Base-by-base conservation (phyloP, 345 rosid genomes). In the Melaleuca alternifolia region DNA sequence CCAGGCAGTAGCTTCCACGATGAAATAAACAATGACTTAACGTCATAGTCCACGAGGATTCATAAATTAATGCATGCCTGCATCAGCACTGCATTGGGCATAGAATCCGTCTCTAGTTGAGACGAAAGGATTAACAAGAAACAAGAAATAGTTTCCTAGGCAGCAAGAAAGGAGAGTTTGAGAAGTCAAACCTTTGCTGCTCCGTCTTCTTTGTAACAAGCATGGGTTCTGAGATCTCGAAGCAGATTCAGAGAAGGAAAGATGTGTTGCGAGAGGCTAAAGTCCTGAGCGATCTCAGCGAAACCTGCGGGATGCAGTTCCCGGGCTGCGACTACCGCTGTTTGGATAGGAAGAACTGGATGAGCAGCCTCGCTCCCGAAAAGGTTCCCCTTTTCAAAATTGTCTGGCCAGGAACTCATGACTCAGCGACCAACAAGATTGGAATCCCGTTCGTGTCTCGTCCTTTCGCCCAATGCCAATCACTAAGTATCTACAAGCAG, bases 371-470 rank as follows among this genome's bases (percentile, higher is more conserved):
- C 10, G 88, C 90, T 51, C 95, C 96, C 6, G 93, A 87, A 5
- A 95, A 91, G 85, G 87, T 96, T 83, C 98, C 86, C 4, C 86
- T 95, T 28, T 91, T 94, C 91, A 86, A 93, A 91, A 93, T 97
- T 85, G 97, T 97, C 11, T 97, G 99, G 99, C 99, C 99, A 2
- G 99, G 99, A 13, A 95, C 99, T 0, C 99, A 97, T 57, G 97
- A 97, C 87, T 95, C 99, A 1, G 99, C 99, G 26, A 96, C 99
- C 13, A 89, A 97, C 89, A 93, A 92, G 91, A 96, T 97, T 85
- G 99, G 99, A 11, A 87, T 96, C 52, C 91, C 92, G 1, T 88
- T 89, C 53, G 81, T 97, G 15, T 87, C 96, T n/a, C 96, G 99
- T 41, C 99, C 99, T 11, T 94, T 96, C 23, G 98, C 97, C 5